Base-by-base conservation (phyloP, 2,329 filamentous ascomycete genomes). In the Aplosporella prunicola region DNA sequence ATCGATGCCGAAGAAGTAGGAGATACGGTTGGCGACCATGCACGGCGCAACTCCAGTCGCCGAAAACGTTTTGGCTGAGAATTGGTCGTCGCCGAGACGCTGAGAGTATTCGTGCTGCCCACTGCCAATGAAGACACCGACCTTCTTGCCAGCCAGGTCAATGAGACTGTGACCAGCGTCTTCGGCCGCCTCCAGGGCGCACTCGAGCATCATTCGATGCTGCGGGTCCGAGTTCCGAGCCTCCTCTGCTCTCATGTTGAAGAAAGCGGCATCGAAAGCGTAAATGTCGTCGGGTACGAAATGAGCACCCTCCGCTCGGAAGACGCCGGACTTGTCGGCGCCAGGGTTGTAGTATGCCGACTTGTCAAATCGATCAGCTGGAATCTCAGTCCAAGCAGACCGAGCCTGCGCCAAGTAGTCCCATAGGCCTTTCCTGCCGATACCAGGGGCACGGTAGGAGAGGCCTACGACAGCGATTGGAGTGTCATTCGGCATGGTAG, bases 271-370 rank as follows among this genome's bases (percentile, higher is more conserved):
- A 24, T 52, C 50, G 17, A 51, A 53, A 1, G 11, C 13, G 3
- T 22, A 9, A 10, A 45, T 13, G 26, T 52, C 43, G 26, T 50
- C 35, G 16, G 41, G 29, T 7, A 52, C 33, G 26, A 50, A 44
- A 31, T 47, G 43, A 11, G 35, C 42, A 13, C 38, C 40, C n/a
- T 33, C 28, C 4, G 26, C 34, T 22, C 41, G 44, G 41, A 42
- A 41, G 36, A 25, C 39, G 9, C 46, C 44, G 6, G 39, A 31
- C 32, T 43, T 45, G n/a, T 41, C 41, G 5, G 45, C 35, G 32
- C 45, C 42, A 3, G 61, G 61, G 42, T 63, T 60, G 44, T 60
- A 63, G 42, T 52, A 55, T 2, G 52, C 57, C 14, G 51, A 49
- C 1, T 51, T 39, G 41, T 57, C 60, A 24, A 60, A 52, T 3